These are phyloP conservation scores for Xylaria scruposa DNA, from an alignment of 495 filamentous ascomycete genomes.

Conservation along the genomic window DNA sequence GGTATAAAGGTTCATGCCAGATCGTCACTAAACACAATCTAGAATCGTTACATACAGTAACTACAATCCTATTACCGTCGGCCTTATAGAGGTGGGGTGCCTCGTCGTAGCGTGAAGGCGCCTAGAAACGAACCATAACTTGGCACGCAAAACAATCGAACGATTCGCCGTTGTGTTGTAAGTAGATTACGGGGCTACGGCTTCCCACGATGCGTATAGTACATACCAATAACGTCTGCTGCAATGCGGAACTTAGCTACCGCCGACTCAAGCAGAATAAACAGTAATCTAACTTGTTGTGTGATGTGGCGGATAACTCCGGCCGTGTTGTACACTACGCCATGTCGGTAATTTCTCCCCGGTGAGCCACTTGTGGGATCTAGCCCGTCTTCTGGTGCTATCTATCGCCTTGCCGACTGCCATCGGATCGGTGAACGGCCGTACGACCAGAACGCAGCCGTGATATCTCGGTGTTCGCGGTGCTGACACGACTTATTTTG, in stretches of 20 bases:
- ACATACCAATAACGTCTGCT: neutral
- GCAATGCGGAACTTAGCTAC: neutral
- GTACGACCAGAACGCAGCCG: conserved; percentile 7
- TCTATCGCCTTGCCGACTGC: neutral
- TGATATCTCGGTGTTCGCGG: conserved; percentile 3
- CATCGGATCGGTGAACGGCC: conserved; percentile 17
- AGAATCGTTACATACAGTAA: neutral
- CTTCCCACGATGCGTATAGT: neutral
- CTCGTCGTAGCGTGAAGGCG: conserved; percentile 3
- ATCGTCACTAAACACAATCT: neutral
- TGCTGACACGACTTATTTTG: conserved; percentile 6
- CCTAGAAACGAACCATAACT: neutral
- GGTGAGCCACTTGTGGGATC: conserved; percentile 8
- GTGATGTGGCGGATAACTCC: neutral
- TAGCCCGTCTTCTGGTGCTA: conserved; percentile 8
- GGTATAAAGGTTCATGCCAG: neutral
- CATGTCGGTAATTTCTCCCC: conserved; percentile 12
- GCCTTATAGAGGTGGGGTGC: neutral
- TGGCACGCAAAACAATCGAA: conserved; percentile 6
- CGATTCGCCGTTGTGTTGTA: neutral
- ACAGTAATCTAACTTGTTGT: neutral
- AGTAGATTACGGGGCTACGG: neutral
- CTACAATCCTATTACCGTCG: neutral
- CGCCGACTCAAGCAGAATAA: conserved; percentile 5
- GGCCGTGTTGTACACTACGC: neutral